Conservation (phyloP, 257 asterid species). For the Fraxinus quadrangulata region DNA sequence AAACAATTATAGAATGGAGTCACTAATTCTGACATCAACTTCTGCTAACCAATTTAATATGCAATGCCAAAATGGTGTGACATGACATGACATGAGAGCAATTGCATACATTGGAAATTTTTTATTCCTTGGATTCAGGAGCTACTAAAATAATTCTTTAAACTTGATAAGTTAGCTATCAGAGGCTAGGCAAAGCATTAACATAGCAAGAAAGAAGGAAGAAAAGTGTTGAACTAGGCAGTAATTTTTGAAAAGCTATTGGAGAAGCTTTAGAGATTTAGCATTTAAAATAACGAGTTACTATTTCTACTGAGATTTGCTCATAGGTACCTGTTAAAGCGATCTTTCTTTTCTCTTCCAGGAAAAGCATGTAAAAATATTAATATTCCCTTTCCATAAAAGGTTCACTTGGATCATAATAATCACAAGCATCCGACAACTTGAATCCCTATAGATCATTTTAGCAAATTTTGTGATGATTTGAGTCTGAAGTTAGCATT, state of each 20-base stretch:
- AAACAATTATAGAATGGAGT: no score
- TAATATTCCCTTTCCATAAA: not conserved
- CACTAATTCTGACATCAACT: no score
- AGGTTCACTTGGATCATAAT: not conserved
- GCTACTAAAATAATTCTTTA: no score
- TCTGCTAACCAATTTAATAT: no score
- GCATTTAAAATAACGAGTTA: not conserved
- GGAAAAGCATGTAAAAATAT: not conserved
- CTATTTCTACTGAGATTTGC: not conserved
- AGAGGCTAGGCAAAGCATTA: no score
- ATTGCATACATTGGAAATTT: no score
- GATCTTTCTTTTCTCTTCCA: not conserved
- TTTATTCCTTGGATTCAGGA: no score
- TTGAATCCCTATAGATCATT: no score
- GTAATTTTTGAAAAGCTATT: not conserved
- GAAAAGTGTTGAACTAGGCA: not conserved
- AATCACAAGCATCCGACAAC: not conserved
- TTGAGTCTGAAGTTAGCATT: not conserved
- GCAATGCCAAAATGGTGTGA: no score
- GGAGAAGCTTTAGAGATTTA: not conserved
- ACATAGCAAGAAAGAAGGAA: not conserved
- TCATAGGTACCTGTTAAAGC: slow-evolving; percentile 1
- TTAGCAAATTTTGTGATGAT: no score
- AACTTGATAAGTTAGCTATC: no score
- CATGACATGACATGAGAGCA: no score